Conservation (phyloP, 345 rosid species). For the Lepidium africanum region DNA sequence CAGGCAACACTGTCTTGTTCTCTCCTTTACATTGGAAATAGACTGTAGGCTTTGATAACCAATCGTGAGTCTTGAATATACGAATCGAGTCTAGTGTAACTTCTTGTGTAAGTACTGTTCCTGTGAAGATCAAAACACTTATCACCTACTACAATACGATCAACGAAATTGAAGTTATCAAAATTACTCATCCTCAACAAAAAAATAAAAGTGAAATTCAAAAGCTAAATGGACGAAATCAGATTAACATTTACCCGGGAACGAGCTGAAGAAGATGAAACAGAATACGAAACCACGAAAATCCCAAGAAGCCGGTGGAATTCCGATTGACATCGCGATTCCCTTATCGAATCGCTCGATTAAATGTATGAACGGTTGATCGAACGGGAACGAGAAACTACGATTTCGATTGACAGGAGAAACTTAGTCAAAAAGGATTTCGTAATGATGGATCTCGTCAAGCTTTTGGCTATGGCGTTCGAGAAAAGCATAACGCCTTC, state of each 20-base stretch:
- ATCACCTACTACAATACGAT: not conserved
- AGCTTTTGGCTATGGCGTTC: slow-evolving; percentile 8
- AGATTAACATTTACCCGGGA: slow-evolving; percentile 18
- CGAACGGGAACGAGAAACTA: not conserved
- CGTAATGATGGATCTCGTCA: slow-evolving; percentile 12
- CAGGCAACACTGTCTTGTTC: slow-evolving; percentile 48
- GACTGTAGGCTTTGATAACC: slow-evolving; percentile 45
- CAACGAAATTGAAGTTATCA: not conserved
- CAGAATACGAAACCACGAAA: slow-evolving; percentile 10
- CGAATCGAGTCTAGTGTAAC: slow-evolving; percentile 49
- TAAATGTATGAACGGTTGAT: not conserved
- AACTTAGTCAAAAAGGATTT: not conserved
- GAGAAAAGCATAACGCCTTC: not conserved
- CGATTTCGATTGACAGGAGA: not conserved
- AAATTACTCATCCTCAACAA: not conserved
- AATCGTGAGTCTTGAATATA: slow-evolving; percentile 49
- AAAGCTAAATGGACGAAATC: not conserved
- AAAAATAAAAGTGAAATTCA: not conserved
- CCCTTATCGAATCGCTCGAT: not conserved
- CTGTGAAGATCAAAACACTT: slow-evolving; percentile 21
- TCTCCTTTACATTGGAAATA: slow-evolving; percentile 64
- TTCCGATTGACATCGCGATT: slow-evolving; percentile 22
- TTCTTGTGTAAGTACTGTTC: slow-evolving; percentile 33
- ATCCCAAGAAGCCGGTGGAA: not conserved
- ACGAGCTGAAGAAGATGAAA: slow-evolving; percentile 16